phyloP scores from a whole-genome alignment of 345 rosid genomes.

The Dovyalis caffra region DNA sequence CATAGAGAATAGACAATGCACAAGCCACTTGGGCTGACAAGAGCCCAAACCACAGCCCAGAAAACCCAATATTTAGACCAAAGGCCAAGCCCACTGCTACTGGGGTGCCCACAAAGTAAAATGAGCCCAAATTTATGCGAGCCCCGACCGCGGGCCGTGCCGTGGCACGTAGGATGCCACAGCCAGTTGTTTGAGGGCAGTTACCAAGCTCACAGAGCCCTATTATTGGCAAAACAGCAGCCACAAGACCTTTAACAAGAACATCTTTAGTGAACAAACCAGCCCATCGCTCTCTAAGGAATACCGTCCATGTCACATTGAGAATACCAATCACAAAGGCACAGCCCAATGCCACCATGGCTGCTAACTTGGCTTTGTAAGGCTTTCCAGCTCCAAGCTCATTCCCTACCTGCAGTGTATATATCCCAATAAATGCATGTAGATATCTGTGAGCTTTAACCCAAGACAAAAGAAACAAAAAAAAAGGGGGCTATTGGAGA shows the following conservation, averaged over 20 bases:
- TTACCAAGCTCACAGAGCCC: conserved; percentile 95
- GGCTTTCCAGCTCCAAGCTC: conserved; percentile 97
- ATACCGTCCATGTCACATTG: conserved; percentile 79
- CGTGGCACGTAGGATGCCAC: conserved; percentile 88
- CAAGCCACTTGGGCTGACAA: conserved; percentile 90
- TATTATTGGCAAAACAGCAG: conserved; percentile 77
- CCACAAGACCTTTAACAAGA: conserved; percentile 62
- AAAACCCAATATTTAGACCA: conserved; percentile 64
- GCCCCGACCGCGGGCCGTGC: conserved; percentile 85
- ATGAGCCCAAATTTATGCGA: conserved; percentile 73
- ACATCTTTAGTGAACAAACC: conserved; percentile 64
- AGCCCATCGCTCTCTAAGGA: conserved; percentile 72
- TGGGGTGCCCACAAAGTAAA: conserved; percentile 92
- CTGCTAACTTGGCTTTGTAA: conserved; percentile 75
- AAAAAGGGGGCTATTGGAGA: not conserved
- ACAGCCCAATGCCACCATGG: conserved; percentile 79
- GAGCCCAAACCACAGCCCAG: conserved; percentile 92
- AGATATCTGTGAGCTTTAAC: not conserved
- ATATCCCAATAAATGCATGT: not conserved
- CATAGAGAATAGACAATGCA: conserved; percentile 59
- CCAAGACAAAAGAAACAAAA: not conserved
- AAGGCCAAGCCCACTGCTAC: conserved; percentile 89
- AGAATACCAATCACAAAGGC: conserved; percentile 68
- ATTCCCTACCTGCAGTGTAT: conserved; percentile 84
- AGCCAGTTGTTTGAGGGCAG: conserved; percentile 96